These are phyloP conservation scores for Naematelia aurantialba DNA, from an alignment of 768 basidiomycete species.

Conservation along the genomic window DNA sequence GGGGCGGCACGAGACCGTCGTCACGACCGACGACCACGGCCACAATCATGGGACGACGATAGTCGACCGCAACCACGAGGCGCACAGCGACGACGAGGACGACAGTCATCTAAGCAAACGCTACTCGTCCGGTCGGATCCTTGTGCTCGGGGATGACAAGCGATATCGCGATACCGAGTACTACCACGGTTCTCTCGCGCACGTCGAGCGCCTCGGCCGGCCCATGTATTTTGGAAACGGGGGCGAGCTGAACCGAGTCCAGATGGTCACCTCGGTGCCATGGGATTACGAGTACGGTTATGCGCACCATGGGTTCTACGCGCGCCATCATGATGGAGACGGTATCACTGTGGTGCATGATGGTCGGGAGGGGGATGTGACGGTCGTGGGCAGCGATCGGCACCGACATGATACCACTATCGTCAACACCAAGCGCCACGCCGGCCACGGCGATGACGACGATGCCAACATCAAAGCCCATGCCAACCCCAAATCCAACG, in stretches of 20 bases:
- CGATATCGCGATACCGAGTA: slow-evolving; percentile 19
- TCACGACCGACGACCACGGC: slow-evolving; percentile 1
- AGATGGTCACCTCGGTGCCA: slow-evolving; percentile 6
- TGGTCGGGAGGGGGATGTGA: slow-evolving; percentile 5
- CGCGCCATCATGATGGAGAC: slow-evolving; percentile 3
- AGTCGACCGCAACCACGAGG: neutral
- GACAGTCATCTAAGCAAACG: slow-evolving; percentile 1
- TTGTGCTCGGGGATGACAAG: slow-evolving; percentile 15
- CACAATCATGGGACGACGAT: no score
- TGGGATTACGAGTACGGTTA: slow-evolving; percentile 3
- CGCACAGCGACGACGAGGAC: neutral
- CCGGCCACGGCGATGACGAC: slow-evolving; percentile 1
- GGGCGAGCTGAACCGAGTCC: slow-evolving; percentile 13
- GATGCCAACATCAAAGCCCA: slow-evolving; percentile 11
- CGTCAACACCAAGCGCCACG: slow-evolving; percentile 3
- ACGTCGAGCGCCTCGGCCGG: slow-evolving; percentile 11
- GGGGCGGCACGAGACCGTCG: slow-evolving; percentile 1
- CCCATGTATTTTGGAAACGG: slow-evolving; percentile 22
- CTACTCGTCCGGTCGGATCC: slow-evolving; percentile 10
- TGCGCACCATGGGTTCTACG: neutral
- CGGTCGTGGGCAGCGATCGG: slow-evolving; percentile 9
- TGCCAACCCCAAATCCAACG: slow-evolving; percentile 20
- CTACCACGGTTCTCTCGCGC: slow-evolving; percentile 12
- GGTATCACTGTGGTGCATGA: slow-evolving; percentile 1
- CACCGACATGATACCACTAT: slow-evolving; percentile 7